Conservation (phyloP, 495 filamentous ascomycete genomes). For the Usnea hakonensis region DNA sequence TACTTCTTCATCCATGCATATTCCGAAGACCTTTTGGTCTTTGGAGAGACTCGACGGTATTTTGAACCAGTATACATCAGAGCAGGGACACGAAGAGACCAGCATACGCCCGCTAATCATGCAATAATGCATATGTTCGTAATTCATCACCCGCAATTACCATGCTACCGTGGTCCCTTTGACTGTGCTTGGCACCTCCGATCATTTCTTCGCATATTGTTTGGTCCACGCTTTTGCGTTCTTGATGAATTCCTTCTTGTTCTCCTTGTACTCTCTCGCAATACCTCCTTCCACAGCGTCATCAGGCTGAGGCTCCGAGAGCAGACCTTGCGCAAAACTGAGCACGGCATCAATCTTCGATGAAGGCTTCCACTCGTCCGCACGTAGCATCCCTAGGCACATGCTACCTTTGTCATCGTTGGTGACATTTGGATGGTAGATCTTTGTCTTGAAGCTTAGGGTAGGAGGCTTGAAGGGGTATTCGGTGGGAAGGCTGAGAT, state of each 20-base stretch:
- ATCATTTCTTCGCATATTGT: conserved; percentile 55
- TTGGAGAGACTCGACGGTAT: too few relatives aligned
- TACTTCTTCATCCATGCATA: too few relatives aligned
- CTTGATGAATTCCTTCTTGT: conserved; percentile 71
- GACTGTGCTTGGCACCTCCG: background rate
- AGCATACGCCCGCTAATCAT: conserved; percentile 1
- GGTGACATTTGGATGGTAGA: conserved; percentile 97
- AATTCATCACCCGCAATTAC: background rate
- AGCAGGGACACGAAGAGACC: background rate
- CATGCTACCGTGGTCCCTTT: background rate
- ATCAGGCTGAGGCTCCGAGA: conserved; percentile 84
- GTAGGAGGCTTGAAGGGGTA: conserved; percentile 94
- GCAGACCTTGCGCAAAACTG: conserved; percentile 65
- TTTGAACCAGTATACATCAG: too few relatives aligned
- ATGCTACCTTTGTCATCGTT: conserved; percentile 89
- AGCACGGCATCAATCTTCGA: conserved; percentile 71
- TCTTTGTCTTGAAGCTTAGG: conserved; percentile 83
- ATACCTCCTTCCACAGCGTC: conserved; percentile 86
- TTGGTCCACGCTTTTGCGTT: conserved; percentile 73
- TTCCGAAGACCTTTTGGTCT: too few relatives aligned
- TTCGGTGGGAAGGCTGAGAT: conserved; percentile 67
- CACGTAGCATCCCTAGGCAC: conserved; percentile 81
- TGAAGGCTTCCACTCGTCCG: conserved; percentile 92
- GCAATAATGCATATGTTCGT: background rate
- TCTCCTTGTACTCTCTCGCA: conserved; percentile 73